Evolutionary conservation across 139 green algal genomes (phyloP), one percentile per base, ranked within the genome.

Genomic region (Deuterostichococcus epilithicus): DNA sequence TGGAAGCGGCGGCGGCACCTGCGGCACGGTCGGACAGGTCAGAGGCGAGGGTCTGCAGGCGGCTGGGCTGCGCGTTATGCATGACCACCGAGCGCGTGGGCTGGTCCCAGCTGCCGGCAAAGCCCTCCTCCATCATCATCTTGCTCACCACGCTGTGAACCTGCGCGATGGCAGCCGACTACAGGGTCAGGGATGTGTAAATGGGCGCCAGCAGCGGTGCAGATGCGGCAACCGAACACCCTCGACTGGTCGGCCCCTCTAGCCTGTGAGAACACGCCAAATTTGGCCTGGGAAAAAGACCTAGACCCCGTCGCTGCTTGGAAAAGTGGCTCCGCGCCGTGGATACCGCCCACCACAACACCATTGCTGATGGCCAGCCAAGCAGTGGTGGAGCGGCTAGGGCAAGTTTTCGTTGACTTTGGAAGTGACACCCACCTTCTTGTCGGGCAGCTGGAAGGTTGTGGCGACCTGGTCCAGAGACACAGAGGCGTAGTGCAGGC

Each of bases 1-100:
- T 47, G 18, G 10, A 52, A 23, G 8, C 8, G 52, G 52, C 20
- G 28, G 20, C 3, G 18, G 13, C 20, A 63, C 52, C 52, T 63
- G 52, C 52, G 52, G 52, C 52, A 20, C 52, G 52, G 52, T 63
- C 52, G 10, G 52, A 63, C 52, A 63, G 83, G 83, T 63, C 52
- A 20, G 52, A 63, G 70, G 73, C 84, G 30, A 88, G 78, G 26
- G 78, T 68, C 88, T 98, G 94, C 82, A 98, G 85, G 45, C 84
- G 79, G 5, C 79, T 91, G 18, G 92, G 86, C 74, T 97, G 87
- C 13, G 92, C 70, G 36, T 88, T 88, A 72, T 95, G 90, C 87
- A 99, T 95, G 33, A 98, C 91, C 58, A 99, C 92, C 63, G 91
- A 97, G 74, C 82, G 83, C 0, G 95, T 97, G 30, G 94, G 94